Conservation (phyloP, 176 grass and related monocot species). For the Urochloa ruziziensis region DNA sequence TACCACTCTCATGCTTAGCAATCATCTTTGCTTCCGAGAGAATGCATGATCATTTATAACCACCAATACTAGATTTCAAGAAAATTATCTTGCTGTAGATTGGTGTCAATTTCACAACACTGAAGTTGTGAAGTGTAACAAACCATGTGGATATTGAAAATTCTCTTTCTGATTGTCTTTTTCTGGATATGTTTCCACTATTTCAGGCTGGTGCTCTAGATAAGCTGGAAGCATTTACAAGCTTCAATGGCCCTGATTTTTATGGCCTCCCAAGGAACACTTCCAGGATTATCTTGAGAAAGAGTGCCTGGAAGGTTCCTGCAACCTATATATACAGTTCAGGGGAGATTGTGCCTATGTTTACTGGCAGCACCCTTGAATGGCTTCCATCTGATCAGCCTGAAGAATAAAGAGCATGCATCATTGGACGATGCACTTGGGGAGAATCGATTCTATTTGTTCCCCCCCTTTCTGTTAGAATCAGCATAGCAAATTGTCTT, state of each 20-base stretch:
- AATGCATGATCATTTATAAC: background rate
- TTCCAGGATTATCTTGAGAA: conserved; percentile 63
- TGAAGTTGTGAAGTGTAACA: background rate
- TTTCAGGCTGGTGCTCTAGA: conserved; percentile 76
- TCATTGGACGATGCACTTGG: background rate
- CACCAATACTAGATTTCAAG: background rate
- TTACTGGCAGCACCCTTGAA: conserved; percentile 62
- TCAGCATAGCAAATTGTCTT: background rate
- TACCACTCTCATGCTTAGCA: background rate
- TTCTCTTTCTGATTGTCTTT: background rate
- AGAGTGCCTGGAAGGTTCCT: conserved; percentile 76
- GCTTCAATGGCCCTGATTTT: conserved; percentile 96
- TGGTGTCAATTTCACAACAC: background rate
- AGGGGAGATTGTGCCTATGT: conserved; percentile 86
- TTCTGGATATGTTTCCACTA: conserved; percentile 17
- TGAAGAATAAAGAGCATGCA: conserved; percentile 15
- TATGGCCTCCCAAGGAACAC: conserved; percentile 88
- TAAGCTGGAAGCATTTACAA: conserved; percentile 89
- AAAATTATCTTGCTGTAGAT: background rate
- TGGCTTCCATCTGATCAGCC: conserved; percentile 57
- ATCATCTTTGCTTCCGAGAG: background rate
- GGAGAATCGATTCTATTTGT: background rate
- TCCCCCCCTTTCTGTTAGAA: background rate
- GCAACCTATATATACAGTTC: conserved; percentile 48
- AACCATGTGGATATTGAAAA: background rate